phyloP scores from a whole-genome alignment of 768 basidiomycete genomes.

The Sistotremastrum suecicum region DNA sequence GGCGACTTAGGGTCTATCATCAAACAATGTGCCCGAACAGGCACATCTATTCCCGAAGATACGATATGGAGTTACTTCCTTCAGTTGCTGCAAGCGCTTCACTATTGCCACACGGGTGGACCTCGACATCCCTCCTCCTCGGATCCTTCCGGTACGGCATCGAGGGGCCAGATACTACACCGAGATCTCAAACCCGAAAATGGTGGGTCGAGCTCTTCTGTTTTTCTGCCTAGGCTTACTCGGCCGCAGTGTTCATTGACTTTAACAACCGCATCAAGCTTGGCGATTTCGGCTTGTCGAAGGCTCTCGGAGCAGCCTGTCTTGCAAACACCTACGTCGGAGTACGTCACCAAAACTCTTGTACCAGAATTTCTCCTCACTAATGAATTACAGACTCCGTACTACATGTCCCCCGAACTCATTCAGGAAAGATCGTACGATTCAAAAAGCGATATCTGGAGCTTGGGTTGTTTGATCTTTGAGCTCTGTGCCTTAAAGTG shows the following conservation, averaged over 20 bases:
- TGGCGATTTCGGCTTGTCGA: conserved; percentile 93
- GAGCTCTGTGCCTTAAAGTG: conserved; percentile 84
- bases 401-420: conserved; percentile 98
- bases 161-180: conserved; percentile 72
- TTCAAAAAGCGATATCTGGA: conserved; percentile 98
- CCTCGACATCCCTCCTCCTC: conserved; percentile 9
- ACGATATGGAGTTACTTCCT: conserved; percentile 93
- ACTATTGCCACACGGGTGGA: conserved; percentile 66
- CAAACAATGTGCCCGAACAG: conserved; percentile 56
- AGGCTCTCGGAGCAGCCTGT: conserved; percentile 74
- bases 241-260: conserved; percentile 69
- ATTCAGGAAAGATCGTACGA: conserved; percentile 97
- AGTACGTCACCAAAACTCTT: conserved; percentile 31
- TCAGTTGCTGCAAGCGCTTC: conserved; percentile 80
- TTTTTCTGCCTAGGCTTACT: neutral
- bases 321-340: conserved; percentile 98
- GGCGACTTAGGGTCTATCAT: conserved; percentile 88
- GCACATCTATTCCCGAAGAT: conserved; percentile 74
- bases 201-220: conserved; percentile 31
- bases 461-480: conserved; percentile 89
- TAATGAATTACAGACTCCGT: conserved; percentile 64
- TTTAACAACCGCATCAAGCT: conserved; percentile 78
- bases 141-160: conserved; percentile 32
- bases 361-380: neutral
- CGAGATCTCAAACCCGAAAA: conserved; percentile 97